phyloP scores from a whole-genome alignment of 1,284 basidiomycete genomes.

The Pseudozyma tsukubaensis region DNA sequence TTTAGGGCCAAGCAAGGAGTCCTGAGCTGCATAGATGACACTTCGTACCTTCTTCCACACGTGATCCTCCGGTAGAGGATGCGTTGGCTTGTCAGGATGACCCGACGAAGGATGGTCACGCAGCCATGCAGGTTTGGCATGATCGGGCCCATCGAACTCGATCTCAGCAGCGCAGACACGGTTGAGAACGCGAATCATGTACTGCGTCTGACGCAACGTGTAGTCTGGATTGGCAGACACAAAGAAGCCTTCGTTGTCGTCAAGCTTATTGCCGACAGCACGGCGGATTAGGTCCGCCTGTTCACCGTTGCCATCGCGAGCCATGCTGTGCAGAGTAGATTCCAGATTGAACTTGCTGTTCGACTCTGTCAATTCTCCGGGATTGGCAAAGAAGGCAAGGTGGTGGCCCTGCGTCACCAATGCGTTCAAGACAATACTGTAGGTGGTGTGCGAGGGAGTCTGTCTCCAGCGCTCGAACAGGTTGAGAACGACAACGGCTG shows the following conservation, averaged over 20 bases:
- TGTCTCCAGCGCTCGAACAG: constrained; percentile 40
- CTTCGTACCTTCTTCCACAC: background rate
- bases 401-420: constrained; percentile 27
- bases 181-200: constrained; percentile 34
- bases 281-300: constrained; percentile 10
- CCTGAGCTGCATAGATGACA: constrained; percentile 12
- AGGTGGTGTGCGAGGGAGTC: constrained; percentile 22
- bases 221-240: constrained; percentile 8
- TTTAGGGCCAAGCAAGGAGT: constrained; percentile 14
- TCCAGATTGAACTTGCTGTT: constrained; percentile 20
- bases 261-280: background rate
- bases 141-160: background rate
- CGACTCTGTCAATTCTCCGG: constrained; percentile 6
- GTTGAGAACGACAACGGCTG: constrained; percentile 29
- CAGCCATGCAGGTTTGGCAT: constrained; percentile 8
- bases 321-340: constrained; percentile 19
- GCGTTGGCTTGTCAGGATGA: background rate
- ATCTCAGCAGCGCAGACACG: constrained; percentile 33
- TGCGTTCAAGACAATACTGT: constrained; percentile 21
- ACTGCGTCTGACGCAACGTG: constrained; percentile 39
- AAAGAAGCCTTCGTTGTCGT: background rate
- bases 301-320: constrained; percentile 11
- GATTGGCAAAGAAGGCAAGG: constrained; percentile 2
- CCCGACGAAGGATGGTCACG: background rate
- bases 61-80: background rate